phyloP scores from a whole-genome alignment of 768 basidiomycete genomes.

The Psilocybe subaeruginosa region DNA sequence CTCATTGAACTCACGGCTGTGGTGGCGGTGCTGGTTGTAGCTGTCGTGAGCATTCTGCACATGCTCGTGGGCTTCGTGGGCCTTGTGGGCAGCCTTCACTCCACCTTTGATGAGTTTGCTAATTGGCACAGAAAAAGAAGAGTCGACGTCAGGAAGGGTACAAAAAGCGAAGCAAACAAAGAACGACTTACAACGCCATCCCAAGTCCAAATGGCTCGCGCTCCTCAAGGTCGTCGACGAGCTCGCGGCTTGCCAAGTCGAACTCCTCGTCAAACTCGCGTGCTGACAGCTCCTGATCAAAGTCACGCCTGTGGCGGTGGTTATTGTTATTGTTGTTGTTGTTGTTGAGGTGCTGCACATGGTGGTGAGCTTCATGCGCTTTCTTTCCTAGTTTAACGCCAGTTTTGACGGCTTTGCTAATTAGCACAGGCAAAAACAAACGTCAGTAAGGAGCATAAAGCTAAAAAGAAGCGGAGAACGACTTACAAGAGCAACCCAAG shows the following conservation, averaged over 20 bases:
- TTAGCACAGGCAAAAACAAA: too few relatives aligned
- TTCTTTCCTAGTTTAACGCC: not conserved
- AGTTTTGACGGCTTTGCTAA: not conserved
- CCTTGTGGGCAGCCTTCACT: slow-evolving; percentile 10
- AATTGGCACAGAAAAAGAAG: too few relatives aligned
- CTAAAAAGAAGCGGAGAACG: not conserved
- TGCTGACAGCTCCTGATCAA: not conserved
- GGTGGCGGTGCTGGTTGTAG: not conserved
- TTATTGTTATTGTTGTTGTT: not conserved
- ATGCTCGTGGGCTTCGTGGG: slow-evolving; percentile 3
- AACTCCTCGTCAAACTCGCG: not conserved
- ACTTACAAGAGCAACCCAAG: not conserved
- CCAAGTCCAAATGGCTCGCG: slow-evolving; percentile 16
- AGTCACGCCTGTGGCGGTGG: not conserved
- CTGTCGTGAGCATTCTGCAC: not conserved
- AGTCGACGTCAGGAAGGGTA: too few relatives aligned
- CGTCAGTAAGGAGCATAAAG: not conserved
- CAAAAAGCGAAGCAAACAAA: too few relatives aligned
- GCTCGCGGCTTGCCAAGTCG: not conserved
- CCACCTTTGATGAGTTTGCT: slow-evolving; percentile 12
- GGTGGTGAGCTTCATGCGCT: not conserved
- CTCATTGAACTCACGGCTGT: not conserved
- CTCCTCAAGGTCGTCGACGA: slow-evolving; percentile 13
- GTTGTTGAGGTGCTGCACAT: not conserved
- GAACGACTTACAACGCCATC: not conserved